Evolutionary conservation across 352 stramenopile genomes (phyloP), one percentile per base, ranked within the genome.

Genomic region (Phytophthora multivora): DNA sequence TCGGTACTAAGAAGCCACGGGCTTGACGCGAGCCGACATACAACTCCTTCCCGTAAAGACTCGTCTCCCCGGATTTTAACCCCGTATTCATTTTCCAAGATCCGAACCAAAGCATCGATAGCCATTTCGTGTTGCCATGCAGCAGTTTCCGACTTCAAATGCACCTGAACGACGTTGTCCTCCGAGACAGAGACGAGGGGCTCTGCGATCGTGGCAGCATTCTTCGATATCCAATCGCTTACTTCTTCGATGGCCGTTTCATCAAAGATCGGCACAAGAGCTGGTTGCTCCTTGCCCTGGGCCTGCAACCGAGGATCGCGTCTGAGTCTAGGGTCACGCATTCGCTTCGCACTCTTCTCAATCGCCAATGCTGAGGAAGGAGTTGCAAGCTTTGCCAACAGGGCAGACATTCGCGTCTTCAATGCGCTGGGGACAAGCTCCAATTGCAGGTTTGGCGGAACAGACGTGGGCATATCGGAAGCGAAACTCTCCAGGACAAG

Each of bases 201-300:
- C 51, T 94, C 86, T n/a, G 82, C 83, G 36, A 90, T 80, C 0
- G 86, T 89, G 38, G 84, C 78, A 43, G 86, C 77, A 56, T 94
- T 92, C 55, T 88, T 90, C 13, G 81, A 90, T 51, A 94, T 77
- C 80, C 84, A 91, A 51, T 92, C 80, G 45, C 78, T 85, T 15
- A 86, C 69, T 63, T 90, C 78, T 35, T 94, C 86, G 1, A 88
- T 42, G 2, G 46, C 51, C 10, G 76, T 73, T 1, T 89, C 81
- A 36, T 94, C 86, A 68, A 94, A 92, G 41, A 92, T 77, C 0
- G 71, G 64, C 18, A 91, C 68, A 18, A 94, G 69, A 25, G 78
- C 69, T 26, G 79, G 76, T 26, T 83, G 66, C 19, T 86, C 73
- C 45, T 77, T 71, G 53, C 51, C 68, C 51, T 75, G 56, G 30